Evolutionary conservation across 2,329 filamentous ascomycete species (phyloP).

Genomic region (Diaporthe citriasiana): DNA sequence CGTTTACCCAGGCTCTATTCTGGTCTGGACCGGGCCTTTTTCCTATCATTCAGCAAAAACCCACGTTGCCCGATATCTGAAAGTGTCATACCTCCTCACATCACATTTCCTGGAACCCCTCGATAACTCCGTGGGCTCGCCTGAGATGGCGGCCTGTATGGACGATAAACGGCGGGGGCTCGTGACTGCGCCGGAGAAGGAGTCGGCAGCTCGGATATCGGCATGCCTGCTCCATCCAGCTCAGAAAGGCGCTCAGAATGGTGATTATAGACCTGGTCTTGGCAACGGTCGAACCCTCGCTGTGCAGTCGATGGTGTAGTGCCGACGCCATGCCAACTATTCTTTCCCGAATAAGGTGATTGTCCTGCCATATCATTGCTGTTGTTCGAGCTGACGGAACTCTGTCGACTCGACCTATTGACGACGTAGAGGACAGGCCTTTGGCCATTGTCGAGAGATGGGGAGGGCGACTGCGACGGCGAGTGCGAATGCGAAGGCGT

Average conservation of each 20-base stretch:
- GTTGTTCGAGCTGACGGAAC: conserved; percentile 28
- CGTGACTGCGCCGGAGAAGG: not conserved
- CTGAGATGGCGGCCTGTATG: conserved; percentile 35
- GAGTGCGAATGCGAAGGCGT: conserved; percentile 2
- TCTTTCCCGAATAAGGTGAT: not conserved
- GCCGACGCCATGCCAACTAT: not conserved
- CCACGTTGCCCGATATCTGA: not conserved
- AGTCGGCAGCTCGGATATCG: conserved; percentile 27
- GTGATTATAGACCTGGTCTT: not conserved
- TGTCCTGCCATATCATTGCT: not conserved
- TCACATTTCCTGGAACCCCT: not conserved
- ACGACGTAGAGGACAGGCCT: conserved; percentile 22
- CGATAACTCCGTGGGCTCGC: not conserved
- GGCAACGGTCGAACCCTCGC: not conserved
- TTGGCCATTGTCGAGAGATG: not conserved
- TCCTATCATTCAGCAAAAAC: not conserved
- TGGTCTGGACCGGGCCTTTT: not conserved
- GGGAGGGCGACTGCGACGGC: conserved; percentile 3
- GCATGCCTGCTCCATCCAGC: conserved; percentile 33
- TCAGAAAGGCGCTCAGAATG: conserved; percentile 25
- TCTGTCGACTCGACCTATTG: conserved; percentile 21
- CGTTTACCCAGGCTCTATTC: not conserved
- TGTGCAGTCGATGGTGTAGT: not conserved
- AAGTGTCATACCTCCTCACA: not conserved
- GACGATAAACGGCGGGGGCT: conserved; percentile 15